Conservation (phyloP, 352 stramenopile species). For the Globisporangium barbulae region DNA sequence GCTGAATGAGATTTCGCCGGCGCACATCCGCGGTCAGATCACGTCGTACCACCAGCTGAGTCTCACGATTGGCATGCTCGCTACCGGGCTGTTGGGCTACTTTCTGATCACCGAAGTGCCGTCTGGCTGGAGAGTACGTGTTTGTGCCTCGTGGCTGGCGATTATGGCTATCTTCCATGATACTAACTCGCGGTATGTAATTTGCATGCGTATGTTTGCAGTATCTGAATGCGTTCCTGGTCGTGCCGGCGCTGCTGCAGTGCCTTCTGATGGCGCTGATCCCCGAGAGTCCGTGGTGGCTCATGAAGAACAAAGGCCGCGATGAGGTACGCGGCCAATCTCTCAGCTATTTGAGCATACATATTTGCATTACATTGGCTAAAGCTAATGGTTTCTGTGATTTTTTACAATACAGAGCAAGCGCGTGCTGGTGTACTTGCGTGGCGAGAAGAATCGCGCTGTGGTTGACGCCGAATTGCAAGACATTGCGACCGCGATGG, state of each 20-base stretch:
- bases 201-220: constrained; percentile 6
- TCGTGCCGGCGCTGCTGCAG: constrained; percentile 61
- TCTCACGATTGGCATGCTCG: constrained; percentile 86
- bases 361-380: not conserved
- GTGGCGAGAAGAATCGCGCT: constrained; percentile 24
- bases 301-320: constrained; percentile 72
- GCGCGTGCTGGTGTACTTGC: constrained; percentile 38
- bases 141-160: not conserved
- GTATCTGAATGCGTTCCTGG: constrained; percentile 73
- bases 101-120: constrained; percentile 73
- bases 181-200: not conserved
- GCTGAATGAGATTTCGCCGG: constrained; percentile 78
- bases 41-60: constrained; percentile 86
- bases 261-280: constrained; percentile 54
- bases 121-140: constrained; percentile 74
- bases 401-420: constrained; percentile 18
- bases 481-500: constrained; percentile 61
- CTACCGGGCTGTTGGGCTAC: constrained; percentile 70
- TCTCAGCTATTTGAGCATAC: not conserved
- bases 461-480: constrained; percentile 59
- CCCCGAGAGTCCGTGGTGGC: constrained; percentile 88
- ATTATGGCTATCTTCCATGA: not conserved
- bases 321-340: constrained; percentile 20
- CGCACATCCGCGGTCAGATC: constrained; percentile 60
- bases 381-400: not conserved